Conservation (phyloP, 805 yeast genomes). For the Saccharomycopsis sp. region DNA sequence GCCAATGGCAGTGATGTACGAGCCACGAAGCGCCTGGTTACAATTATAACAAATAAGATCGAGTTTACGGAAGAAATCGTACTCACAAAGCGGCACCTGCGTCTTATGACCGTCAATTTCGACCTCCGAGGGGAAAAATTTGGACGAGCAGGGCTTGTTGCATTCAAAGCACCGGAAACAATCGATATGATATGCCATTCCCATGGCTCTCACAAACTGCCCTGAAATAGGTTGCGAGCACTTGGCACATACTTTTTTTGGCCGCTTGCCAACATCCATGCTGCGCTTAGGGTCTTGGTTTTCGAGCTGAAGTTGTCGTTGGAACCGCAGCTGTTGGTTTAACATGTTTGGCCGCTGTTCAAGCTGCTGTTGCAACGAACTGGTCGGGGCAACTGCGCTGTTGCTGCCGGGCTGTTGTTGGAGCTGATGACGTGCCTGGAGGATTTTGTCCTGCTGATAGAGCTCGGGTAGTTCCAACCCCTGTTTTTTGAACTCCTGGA, state of each 20-base stretch:
- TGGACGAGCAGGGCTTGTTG: constrained; percentile 69
- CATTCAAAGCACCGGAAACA: constrained; percentile 89
- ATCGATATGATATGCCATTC: constrained; percentile 71
- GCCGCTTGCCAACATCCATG: background rate
- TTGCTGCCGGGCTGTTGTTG: no score
- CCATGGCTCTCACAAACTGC: constrained; percentile 83
- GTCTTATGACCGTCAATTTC: constrained; percentile 32
- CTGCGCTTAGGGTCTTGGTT: background rate
- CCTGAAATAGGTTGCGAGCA: constrained; percentile 53
- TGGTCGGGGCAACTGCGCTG: no score
- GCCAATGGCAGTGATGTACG: constrained; percentile 90
- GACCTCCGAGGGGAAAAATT: constrained; percentile 75
- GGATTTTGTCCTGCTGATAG: constrained; percentile 2
- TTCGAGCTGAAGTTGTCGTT: constrained; percentile 4
- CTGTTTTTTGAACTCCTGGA: constrained; percentile 7
- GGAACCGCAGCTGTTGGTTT: constrained; percentile 16
- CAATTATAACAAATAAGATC: constrained; percentile 85
- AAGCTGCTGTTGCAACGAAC: constrained; percentile 15
- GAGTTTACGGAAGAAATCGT: constrained; percentile 80
- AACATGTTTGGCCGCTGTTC: constrained; percentile 13
- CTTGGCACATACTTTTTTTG: constrained; percentile 38
- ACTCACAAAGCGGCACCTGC: constrained; percentile 73
- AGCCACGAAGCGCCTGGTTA: constrained; percentile 78
- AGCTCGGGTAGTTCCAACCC: constrained; percentile 13
- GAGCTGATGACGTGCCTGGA: constrained; percentile 4